Evolutionary conservation across 164 flowering plant genomes (phyloP).

Genomic region (Vitis labrusca): DNA sequence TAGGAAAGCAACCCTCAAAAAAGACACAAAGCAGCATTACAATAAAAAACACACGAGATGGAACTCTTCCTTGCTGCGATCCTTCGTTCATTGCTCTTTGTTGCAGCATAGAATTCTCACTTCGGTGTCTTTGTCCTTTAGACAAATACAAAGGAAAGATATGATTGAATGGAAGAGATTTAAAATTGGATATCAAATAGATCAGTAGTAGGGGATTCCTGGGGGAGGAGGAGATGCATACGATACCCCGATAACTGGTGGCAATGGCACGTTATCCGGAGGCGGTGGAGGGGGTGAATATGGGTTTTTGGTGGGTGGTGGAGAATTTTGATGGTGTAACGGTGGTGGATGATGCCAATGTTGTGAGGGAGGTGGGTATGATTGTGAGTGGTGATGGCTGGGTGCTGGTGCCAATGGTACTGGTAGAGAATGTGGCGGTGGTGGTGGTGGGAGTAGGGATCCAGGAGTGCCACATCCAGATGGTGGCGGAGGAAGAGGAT

Average conservation of each 20-base stretch:
- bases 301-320: slow-evolving; percentile 4
- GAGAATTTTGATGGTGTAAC: slow-evolving; percentile 7
- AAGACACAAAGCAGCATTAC: neutral
- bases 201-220: slow-evolving; percentile 49
- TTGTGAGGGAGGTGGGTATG: slow-evolving; percentile 15
- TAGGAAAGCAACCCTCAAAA: neutral
- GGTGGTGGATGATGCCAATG: slow-evolving; percentile 17
- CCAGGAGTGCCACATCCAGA: slow-evolving; percentile 8
- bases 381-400: neutral
- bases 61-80: neutral
- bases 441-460: slow-evolving; percentile 21
- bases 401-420: slow-evolving; percentile 8
- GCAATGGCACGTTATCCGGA: slow-evolving; percentile 31
- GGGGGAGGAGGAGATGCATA: slow-evolving; percentile 81
- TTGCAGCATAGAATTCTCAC: neutral
- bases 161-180: neutral
- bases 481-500: slow-evolving; percentile 23
- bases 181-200: neutral
- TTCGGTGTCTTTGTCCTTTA: neutral
- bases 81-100: neutral
- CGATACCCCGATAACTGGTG: slow-evolving; percentile 58
- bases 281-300: slow-evolving; percentile 19
- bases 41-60: neutral
- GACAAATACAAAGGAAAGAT: neutral
- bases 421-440: slow-evolving; percentile 1